Conservation (phyloP, 306 rosid species). For the Lathyrus oleraceus region DNA sequence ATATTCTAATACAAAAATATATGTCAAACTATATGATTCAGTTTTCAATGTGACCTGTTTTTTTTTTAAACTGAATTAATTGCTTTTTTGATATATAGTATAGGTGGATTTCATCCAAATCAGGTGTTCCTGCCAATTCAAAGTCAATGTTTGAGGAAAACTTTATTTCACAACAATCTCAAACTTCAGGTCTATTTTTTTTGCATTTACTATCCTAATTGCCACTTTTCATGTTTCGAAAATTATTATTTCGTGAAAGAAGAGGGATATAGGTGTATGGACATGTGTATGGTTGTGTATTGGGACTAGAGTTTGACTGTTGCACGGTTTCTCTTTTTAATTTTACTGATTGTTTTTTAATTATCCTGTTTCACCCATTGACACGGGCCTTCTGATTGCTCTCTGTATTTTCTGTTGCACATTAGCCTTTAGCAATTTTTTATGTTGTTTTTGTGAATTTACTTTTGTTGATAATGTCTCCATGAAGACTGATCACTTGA, state of each 20-base stretch:
- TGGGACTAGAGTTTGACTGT: conserved; percentile 12
- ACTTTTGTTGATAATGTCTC: too few species aligned
- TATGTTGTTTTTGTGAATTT: too few species aligned
- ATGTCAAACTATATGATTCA: too few species aligned
- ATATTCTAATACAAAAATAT: too few species aligned
- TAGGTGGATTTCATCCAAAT: conserved; percentile 88
- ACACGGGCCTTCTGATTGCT: too few species aligned
- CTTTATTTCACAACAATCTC: conserved; percentile 83
- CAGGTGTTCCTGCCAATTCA: conserved; percentile 56
- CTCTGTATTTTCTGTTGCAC: too few species aligned
- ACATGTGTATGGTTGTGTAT: not conserved
- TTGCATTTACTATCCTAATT: conserved; percentile 15
- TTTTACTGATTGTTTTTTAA: too few species aligned
- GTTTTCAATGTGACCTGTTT: not conserved
- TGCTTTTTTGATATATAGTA: conserved; percentile 62
- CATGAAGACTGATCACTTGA: too few species aligned
- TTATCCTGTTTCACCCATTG: too few species aligned
- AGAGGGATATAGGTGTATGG: not conserved
- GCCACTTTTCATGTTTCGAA: not conserved
- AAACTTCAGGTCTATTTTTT: conserved; percentile 73
- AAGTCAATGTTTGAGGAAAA: conserved; percentile 86
- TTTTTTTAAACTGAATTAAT: conserved; percentile 7
- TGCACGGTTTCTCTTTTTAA: not conserved
- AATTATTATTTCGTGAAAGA: conserved; percentile 9
- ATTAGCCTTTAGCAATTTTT: too few species aligned